Base-by-base conservation (phyloP, 805 yeast species). In the Peterozyma xylosa region DNA sequence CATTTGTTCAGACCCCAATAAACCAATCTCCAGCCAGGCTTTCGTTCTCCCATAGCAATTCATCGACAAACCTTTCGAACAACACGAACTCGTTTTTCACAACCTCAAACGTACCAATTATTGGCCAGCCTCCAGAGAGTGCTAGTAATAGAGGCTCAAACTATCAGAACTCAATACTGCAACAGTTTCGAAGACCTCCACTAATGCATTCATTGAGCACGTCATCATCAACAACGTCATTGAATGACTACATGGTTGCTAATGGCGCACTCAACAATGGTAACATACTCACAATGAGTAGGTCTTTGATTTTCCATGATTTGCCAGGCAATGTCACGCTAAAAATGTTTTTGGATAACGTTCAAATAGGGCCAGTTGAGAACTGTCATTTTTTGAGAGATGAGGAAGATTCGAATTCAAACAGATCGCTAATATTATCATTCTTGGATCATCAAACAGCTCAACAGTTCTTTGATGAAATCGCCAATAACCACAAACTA, bases 291-390 rank as follows among this genome's bases (percentile, higher is more conserved):
- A 5, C 58, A 16, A 41, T 59, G 34, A 53, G 62, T 7, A 49
- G 65, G 18, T 50, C 59, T 11, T 42, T 60, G 6, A 30, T 59
- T 7, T 39, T 60, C 15, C 42, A 51, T 30, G 49, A 50, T 35
- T 42, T 60, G 4, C 52, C 54, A 17, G 32, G 45, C 6, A 38
- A 42, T 1, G 32, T 53, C 2, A 32, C 59, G 9, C 43, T 56
- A 17, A 46, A 52, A 11, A 62, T 65, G 16, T 56, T 75, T 14
- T 56, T 78, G 37, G 69, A 75, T 38, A 58, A 63, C 30, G 66
- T 81, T 9, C 74, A 74, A 37, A 68, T 57, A 54, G 86, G 85
- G 3, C 84, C 86, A 1, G 68, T 82, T 33, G 89, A 82, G 56
- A 75, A 74, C 51, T 68, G 78, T 48, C 68, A 71, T 43, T 55